Evolutionary conservation across 2,329 filamentous ascomycete genomes (phyloP).

Genomic region (Hypoxylon sp.): DNA sequence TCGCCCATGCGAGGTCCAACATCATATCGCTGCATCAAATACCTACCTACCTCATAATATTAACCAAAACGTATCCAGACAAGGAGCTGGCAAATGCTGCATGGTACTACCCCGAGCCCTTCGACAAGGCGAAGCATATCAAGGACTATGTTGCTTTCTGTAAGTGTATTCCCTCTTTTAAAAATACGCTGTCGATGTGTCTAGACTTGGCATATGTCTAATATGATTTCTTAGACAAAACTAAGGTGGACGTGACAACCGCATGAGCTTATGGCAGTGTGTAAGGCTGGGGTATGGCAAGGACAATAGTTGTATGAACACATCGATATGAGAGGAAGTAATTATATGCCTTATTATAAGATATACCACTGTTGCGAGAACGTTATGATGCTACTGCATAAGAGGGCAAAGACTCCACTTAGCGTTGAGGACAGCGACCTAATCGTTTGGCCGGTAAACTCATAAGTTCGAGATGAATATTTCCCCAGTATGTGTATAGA

Average conservation of each 20-base stretch:
- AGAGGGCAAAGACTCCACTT: not conserved
- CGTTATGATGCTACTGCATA: not conserved
- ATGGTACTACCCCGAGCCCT: slow-evolving; percentile 71
- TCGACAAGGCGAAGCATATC: slow-evolving; percentile 65
- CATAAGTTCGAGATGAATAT: not conserved
- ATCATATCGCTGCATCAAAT: not conserved
- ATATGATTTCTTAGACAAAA: slow-evolving; percentile 38
- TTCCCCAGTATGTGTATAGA: not conserved
- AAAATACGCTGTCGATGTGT: not conserved
- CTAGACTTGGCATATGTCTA: slow-evolving; percentile 7
- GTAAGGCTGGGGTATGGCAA: not conserved
- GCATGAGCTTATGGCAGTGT: slow-evolving; percentile 1
- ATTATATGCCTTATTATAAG: not conserved
- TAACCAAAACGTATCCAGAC: slow-evolving; percentile 51
- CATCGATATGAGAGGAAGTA: not conserved
- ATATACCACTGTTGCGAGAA: not conserved
- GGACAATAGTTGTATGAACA: not conserved
- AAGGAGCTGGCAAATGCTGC: slow-evolving; percentile 67
- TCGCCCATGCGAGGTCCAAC: not conserved
- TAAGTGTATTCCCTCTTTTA: slow-evolving; percentile 54
- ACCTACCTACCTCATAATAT: not conserved
- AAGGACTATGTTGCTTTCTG: slow-evolving; percentile 72
- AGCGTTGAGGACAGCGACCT: not conserved
- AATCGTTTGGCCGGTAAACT: not conserved
- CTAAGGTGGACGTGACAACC: slow-evolving; percentile 41